A percentile compares a stretch with the other conserved stretches of the same genome.
Evolutionary conservation across 192 early-diverging fungal species (phyloP).

Genomic region (Pilaira anomala): DNA sequence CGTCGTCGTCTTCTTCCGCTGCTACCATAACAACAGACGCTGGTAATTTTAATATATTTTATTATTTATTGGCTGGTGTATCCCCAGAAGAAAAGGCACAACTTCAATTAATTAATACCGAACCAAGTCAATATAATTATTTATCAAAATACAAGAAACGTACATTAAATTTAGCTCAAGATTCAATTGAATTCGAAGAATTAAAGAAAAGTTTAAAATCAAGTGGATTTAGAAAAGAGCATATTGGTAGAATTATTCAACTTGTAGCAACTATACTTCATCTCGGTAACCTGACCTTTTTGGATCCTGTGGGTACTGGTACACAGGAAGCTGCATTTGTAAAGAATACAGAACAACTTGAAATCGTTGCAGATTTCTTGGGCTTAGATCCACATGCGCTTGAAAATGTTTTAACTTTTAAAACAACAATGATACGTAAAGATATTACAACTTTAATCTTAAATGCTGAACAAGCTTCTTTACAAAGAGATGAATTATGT

Average conservation of each 20-base stretch:
- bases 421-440: slow-evolving; percentile 78
- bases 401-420: slow-evolving; percentile 72
- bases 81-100: slow-evolving; percentile 54
- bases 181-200: slow-evolving; percentile 56
- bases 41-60: slow-evolving; percentile 73
- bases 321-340: slow-evolving; percentile 73
- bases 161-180: slow-evolving; percentile 46
- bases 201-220: slow-evolving; percentile 54
- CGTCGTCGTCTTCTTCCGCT: slow-evolving; percentile 48
- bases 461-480: slow-evolving; percentile 68
- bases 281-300: slow-evolving; percentile 82
- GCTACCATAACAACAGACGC: too few relatives aligned
- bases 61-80: slow-evolving; percentile 72
- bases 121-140: slow-evolving; percentile 56
- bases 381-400: slow-evolving; percentile 71
- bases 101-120: slow-evolving; percentile 50
- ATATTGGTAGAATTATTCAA: slow-evolving; percentile 74
- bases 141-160: slow-evolving; percentile 46
- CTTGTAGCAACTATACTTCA: slow-evolving; percentile 85
- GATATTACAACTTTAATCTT: slow-evolving; percentile 91
- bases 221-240: slow-evolving; percentile 59
- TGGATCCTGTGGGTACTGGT: slow-evolving; percentile 54
- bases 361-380: slow-evolving; percentile 73
- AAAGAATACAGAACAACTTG: slow-evolving; percentile 72
- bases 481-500: slow-evolving; percentile 80